Conservation (phyloP, 2,329 filamentous ascomycete species). For the Spiromastix sp. region DNA sequence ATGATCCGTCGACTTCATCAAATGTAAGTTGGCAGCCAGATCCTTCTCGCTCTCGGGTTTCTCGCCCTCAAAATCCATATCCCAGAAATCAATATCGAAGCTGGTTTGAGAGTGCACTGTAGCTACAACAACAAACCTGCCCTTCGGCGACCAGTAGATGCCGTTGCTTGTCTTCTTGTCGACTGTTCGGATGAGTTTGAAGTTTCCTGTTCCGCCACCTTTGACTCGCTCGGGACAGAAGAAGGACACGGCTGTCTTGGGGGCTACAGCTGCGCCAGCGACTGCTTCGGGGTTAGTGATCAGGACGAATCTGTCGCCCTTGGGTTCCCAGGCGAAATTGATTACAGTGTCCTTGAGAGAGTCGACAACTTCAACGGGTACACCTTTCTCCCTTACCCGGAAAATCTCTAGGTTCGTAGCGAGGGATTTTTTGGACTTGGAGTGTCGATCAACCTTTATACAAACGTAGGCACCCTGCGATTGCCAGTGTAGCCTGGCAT, state of each 20-base stretch:
- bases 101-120: slow-evolving; percentile 87
- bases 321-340: slow-evolving; percentile 99
- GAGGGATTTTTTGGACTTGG: slow-evolving; percentile 96
- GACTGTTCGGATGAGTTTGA: slow-evolving; percentile 87
- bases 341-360: slow-evolving; percentile 97
- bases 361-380: slow-evolving; percentile 95
- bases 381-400: slow-evolving; percentile 92
- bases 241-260: slow-evolving; percentile 92
- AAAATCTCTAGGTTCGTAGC: slow-evolving; percentile 98
- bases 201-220: slow-evolving; percentile 71
- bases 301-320: slow-evolving; percentile 92
- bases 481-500: slow-evolving; percentile 98
- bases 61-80: slow-evolving; percentile 96
- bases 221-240: slow-evolving; percentile 96
- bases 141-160: slow-evolving; percentile 97
- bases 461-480: slow-evolving; percentile 88
- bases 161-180: slow-evolving; percentile 99
- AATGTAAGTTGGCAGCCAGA: slow-evolving; percentile 82
- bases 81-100: slow-evolving; percentile 95
- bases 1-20: slow-evolving; percentile 89
- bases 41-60: slow-evolving; percentile 90
- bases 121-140: slow-evolving; percentile 87
- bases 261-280: slow-evolving; percentile 67
- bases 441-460: slow-evolving; percentile 97
- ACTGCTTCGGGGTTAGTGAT: slow-evolving; percentile 86